These are phyloP conservation scores for Monosporascus ibericus DNA, from an alignment of 2,329 filamentous ascomycete species.

Conservation along the genomic window DNA sequence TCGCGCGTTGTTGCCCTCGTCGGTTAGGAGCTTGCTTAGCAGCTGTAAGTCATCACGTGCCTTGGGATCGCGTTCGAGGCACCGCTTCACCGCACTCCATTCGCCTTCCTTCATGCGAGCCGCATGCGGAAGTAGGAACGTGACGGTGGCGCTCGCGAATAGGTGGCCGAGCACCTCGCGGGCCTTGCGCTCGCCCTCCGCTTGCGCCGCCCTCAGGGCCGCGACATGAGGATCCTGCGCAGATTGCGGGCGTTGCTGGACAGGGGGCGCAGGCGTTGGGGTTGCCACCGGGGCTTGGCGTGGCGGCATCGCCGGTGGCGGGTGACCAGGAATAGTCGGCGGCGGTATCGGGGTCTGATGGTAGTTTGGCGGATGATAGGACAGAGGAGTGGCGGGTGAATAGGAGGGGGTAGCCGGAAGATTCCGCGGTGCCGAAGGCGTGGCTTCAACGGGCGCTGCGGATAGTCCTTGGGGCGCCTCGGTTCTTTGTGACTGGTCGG, in stretches of 20 bases:
- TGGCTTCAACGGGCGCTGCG: conserved; percentile 19
- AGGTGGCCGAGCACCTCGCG: conserved; percentile 58
- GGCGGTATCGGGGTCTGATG: conserved; percentile 27
- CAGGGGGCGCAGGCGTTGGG: conserved; percentile 4
- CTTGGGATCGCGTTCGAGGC: conserved; percentile 59
- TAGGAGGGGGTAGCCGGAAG: conserved; percentile 6
- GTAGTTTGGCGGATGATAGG: conserved; percentile 19
- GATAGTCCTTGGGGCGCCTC: conserved; percentile 20
- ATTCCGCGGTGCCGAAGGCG: conserved; percentile 32
- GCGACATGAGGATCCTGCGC: conserved; percentile 31
- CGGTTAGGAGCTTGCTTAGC: conserved; percentile 50
- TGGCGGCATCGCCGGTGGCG: conserved; percentile 15
- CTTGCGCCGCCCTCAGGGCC: conserved; percentile 36
- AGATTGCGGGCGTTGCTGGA: conserved; percentile 10
- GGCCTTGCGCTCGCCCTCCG: conserved; percentile 51
- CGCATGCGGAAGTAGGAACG: conserved; percentile 64
- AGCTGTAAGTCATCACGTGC: conserved; percentile 57
- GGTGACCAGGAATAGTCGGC: conserved; percentile 25
- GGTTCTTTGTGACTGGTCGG: conserved; percentile 16
- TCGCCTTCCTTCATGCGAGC: conserved; percentile 64
- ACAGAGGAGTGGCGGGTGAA: conserved; percentile 44
- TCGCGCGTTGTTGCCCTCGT: conserved; percentile 31
- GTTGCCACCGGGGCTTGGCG: conserved; percentile 9
- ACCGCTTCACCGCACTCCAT: conserved; percentile 65
- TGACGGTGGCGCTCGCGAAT: conserved; percentile 58